These are phyloP conservation scores for Auxenochlorella protothecoides DNA, from an alignment of 139 green algal genomes.

Conservation along the genomic window DNA sequence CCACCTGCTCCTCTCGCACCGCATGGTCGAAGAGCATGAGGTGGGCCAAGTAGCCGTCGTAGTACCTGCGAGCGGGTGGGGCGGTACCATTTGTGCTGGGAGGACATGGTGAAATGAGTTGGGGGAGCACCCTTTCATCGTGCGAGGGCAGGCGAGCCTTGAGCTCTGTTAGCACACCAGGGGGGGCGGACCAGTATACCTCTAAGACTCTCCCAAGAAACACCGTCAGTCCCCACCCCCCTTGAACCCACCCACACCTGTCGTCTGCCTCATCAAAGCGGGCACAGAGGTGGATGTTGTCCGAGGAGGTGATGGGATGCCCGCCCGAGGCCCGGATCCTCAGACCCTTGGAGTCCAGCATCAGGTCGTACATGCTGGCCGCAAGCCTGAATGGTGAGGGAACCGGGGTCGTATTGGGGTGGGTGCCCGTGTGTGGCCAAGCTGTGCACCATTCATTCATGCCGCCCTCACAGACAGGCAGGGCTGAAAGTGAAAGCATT, in stretches of 20 bases:
- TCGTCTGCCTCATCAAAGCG: conserved; percentile 12
- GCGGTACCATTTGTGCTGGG: neutral
- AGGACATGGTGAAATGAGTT: neutral
- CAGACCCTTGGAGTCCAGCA: no score
- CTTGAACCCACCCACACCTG: neutral
- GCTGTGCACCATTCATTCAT: no score
- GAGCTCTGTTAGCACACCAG: neutral
- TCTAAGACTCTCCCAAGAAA: no score
- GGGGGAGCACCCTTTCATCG: neutral
- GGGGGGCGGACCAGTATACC: no score
- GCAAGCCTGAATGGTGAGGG: no score
- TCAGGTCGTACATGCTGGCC: no score
- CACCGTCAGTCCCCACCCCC: no score
- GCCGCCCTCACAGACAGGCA: no score
- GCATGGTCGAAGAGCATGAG: conserved; percentile 23
- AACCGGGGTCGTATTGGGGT: no score
- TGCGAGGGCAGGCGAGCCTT: neutral
- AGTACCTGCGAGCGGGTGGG: conserved; percentile 10
- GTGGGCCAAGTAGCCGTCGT: conserved; percentile 30
- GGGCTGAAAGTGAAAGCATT: no score
- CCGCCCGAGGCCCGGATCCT: no score
- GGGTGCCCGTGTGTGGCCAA: no score
- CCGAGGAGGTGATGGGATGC: neutral
- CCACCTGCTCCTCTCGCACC: conserved; percentile 12
- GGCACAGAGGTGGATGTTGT: conserved; percentile 22